Evolutionary conservation across 179 eudicot species (phyloP), one percentile per base, ranked within the genome.

Genomic region (Drosera spatulata): DNA sequence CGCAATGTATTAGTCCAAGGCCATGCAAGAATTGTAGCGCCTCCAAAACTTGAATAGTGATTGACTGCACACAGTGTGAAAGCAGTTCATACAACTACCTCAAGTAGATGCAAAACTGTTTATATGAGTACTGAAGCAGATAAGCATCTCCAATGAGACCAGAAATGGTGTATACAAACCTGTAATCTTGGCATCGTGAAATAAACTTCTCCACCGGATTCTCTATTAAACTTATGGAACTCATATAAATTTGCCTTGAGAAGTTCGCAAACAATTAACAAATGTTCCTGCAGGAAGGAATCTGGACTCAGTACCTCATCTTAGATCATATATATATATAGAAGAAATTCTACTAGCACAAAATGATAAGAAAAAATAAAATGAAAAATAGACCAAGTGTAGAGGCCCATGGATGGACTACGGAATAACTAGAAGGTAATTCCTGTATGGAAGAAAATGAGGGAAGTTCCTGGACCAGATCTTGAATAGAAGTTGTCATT

Each of bases 171-270:
- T 22, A 22, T 39, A 41, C 69, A 51, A 73, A 93, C 99, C 99
- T 93, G 99, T 73, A 93, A 81, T 77, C 99, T 90, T 69, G 99
- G 95, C 99, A 93, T 93, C 57, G 99, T 93, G 73, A 93, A 93
- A 75, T 93, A 93, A 64, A 93, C 99, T 71, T 93, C 99, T 41
- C 99, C 99, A 60, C 99, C 99, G 62, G 97, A 93, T 77, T 93
- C 99, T 69, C 97, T 77, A 63, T 89, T 93, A 65, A 93, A 93
- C 68, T 93, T 93, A 68, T 93, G 99, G 76, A 93, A 93, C 71
- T 93, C 99, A 14, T 93, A 93, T 63, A 93, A 75, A 69, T 93
- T 93, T 66, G 99, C 99, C 79, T 93, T 93, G 58, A 93, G 95
- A 69, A 93, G 95, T 78, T 93, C 99, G 76, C 99, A 89, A 59